phyloP scores from a whole-genome alignment of 2,329 filamentous ascomycete species.

The Cladophialophora immunda region DNA sequence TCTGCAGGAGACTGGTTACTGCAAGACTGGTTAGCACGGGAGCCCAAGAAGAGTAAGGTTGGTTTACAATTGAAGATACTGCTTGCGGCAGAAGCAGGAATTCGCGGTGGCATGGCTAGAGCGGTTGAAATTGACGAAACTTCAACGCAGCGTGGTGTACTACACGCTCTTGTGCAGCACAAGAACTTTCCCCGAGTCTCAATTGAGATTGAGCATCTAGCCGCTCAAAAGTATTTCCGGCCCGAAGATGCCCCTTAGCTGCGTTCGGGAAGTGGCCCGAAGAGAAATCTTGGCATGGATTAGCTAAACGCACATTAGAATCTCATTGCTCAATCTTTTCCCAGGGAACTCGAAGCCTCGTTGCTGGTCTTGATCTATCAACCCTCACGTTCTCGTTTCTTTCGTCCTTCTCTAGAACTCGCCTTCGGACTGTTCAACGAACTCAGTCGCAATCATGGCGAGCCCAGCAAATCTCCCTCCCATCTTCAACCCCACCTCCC shows the following conservation, averaged over 20 bases:
- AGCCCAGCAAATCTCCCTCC: slow-evolving; percentile 93
- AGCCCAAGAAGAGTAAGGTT: background rate
- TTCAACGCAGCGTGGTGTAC: slow-evolving; percentile 22
- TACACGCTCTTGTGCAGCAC: slow-evolving; percentile 4
- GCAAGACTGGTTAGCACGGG: slow-evolving; percentile 22
- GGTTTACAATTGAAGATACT: slow-evolving; percentile 37
- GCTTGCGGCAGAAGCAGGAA: slow-evolving; percentile 25
- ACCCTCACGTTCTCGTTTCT: slow-evolving; percentile 32
- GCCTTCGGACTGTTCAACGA: slow-evolving; percentile 55
- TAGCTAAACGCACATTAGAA: slow-evolving; percentile 7
- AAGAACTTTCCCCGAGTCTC: slow-evolving; percentile 6
- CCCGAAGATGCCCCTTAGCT: background rate
- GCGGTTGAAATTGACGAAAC: slow-evolving; percentile 12
- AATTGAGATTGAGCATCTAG: slow-evolving; percentile 9
- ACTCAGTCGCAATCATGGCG: slow-evolving; percentile 61
- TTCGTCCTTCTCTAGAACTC: slow-evolving; percentile 50
- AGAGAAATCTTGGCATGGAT: slow-evolving; percentile 23
- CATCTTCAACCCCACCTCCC: slow-evolving; percentile 93
- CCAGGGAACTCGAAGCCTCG: background rate
- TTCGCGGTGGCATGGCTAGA: slow-evolving; percentile 37
- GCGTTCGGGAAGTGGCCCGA: background rate
- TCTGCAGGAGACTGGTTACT: slow-evolving; percentile 40
- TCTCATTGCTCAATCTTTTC: slow-evolving; percentile 5
- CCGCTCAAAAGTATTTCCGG: slow-evolving; percentile 33
- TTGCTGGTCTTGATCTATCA: background rate